phyloP scores from a whole-genome alignment of 441 rosid species.

The Lepidium campestre region DNA sequence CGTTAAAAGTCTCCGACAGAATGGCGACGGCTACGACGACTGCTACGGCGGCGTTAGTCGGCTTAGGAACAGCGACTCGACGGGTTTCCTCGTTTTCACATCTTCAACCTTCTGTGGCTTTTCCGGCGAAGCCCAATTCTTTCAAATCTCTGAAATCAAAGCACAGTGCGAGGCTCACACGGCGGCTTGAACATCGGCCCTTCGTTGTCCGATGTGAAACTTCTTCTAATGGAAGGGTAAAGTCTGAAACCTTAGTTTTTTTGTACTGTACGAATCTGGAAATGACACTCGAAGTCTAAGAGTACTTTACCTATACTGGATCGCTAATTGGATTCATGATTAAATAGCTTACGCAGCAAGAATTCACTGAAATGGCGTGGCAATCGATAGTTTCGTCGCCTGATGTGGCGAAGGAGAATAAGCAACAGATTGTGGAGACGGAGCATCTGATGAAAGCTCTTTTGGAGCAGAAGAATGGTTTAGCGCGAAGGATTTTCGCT shows the following conservation, averaged over 20 bases:
- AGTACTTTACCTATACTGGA: neutral
- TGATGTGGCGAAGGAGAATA: constrained; percentile 90
- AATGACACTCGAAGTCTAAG: neutral
- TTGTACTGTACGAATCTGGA: neutral
- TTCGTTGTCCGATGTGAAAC: constrained; percentile 65
- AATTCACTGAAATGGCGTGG: constrained; percentile 99
- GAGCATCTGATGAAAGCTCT: constrained; percentile 95
- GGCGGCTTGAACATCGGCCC: constrained; percentile 25
- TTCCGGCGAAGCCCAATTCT: constrained; percentile 34
- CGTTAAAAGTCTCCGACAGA: neutral
- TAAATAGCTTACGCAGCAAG: constrained; percentile 84
- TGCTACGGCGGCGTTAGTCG: constrained; percentile 39
- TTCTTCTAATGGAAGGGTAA: constrained; percentile 61
- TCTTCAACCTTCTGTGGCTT: constrained; percentile 36
- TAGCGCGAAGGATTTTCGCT: constrained; percentile 87
- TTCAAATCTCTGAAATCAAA: constrained; percentile 31
- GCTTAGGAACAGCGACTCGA: constrained; percentile 13
- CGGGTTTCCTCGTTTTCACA: constrained; percentile 21
- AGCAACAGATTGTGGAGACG: constrained; percentile 98
- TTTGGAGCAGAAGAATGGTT: constrained; percentile 97
- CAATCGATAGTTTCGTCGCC: constrained; percentile 93
- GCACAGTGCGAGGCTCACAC: constrained; percentile 20
- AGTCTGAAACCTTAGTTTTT: constrained; percentile 10
- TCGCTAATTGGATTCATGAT: neutral
- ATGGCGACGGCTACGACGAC: constrained; percentile 41